Evolutionary conservation across 1,284 basidiomycete genomes (phyloP).

Genomic region (Puccinia polysora): DNA sequence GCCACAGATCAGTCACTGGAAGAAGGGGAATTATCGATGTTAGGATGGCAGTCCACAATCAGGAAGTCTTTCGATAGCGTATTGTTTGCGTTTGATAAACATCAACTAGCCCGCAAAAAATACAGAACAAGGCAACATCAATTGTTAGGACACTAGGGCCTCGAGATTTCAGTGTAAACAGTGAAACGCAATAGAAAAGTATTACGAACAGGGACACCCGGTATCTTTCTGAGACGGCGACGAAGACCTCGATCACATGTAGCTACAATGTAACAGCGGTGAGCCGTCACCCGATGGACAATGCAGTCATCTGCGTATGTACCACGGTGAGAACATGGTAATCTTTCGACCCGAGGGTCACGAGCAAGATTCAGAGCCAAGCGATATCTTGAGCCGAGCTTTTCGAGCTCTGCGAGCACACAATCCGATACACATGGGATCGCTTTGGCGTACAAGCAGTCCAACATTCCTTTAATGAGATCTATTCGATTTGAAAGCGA

Average conservation of each 20-base stretch:
- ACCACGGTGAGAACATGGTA: slow-evolving; percentile 84
- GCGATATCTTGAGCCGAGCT: slow-evolving; percentile 90
- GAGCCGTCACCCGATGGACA: slow-evolving; percentile 85
- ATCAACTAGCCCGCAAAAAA: slow-evolving; percentile 59
- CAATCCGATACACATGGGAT: slow-evolving; percentile 98
- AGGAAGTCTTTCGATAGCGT: slow-evolving; percentile 86
- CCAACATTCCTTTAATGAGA: slow-evolving; percentile 97
- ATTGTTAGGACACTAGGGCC: not conserved
- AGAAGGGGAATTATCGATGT: not conserved
- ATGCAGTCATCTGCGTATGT: slow-evolving; percentile 99
- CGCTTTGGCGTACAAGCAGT: slow-evolving; percentile 97
- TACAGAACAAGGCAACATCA: not conserved
- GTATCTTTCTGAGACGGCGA: slow-evolving; percentile 83
- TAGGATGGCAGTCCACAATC: slow-evolving; percentile 72
- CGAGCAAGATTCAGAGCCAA: slow-evolving; percentile 93
- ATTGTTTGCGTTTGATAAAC: slow-evolving; percentile 85
- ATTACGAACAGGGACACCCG: slow-evolving; percentile 67
- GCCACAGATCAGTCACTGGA: no score
- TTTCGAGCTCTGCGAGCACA: slow-evolving; percentile 95
- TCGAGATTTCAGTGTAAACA: not conserved
- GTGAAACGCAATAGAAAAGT: not conserved
- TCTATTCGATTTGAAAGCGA: slow-evolving; percentile 97
- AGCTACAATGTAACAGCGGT: slow-evolving; percentile 95
- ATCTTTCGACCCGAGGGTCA: slow-evolving; percentile 90
- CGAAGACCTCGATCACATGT: slow-evolving; percentile 95